A percentile compares a stretch with the other conserved stretches of the same genome.
These are phyloP conservation scores for Endotrypanum monterogeii DNA, from an alignment of 208 protist genomes.

Conservation along the genomic window DNA sequence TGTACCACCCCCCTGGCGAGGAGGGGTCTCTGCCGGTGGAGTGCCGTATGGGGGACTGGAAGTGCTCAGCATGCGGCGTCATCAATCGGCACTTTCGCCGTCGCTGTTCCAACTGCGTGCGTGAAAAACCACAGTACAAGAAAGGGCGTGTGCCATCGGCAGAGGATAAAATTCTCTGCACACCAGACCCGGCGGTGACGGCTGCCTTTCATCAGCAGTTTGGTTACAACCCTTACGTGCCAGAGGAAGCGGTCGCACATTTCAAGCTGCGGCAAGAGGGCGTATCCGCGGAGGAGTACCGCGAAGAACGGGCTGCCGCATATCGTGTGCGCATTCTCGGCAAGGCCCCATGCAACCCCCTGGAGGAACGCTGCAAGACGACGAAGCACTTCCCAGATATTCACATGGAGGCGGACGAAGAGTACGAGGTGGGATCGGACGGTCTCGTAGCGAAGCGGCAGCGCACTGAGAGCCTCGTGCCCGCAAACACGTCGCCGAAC, in stretches of 20 bases:
- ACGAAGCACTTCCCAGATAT: conserved; percentile 85
- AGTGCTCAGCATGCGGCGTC: conserved; percentile 84
- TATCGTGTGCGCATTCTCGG: conserved; percentile 81
- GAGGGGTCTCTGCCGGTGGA: conserved; percentile 85
- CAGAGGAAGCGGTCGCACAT: conserved; percentile 67
- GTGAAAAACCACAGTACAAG: conserved; percentile 92
- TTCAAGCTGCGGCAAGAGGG: conserved; percentile 66
- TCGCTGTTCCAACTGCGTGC: conserved; percentile 88
- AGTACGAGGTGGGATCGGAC: conserved; percentile 32
- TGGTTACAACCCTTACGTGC: conserved; percentile 82
- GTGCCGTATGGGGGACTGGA: conserved; percentile 92
- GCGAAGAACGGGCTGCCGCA: conserved; percentile 73
- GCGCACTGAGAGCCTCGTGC: conserved; percentile 60
- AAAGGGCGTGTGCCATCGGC: conserved; percentile 46
- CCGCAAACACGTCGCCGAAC: conserved; percentile 42
- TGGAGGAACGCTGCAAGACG: conserved; percentile 63
- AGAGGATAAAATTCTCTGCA: conserved; percentile 74
- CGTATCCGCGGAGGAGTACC: conserved; percentile 49
- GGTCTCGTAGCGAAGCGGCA: conserved; percentile 36
- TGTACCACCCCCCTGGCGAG: conserved; percentile 87
- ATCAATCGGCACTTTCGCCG: conserved; percentile 93
- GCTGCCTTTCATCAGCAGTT: conserved; percentile 76
- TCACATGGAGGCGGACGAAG: conserved; percentile 63
- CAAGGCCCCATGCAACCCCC: conserved; percentile 38
- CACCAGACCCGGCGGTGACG: conserved; percentile 65